Evolutionary conservation across 1,284 basidiomycete species (phyloP).

Genomic region (Sanghuangporus weigelae): DNA sequence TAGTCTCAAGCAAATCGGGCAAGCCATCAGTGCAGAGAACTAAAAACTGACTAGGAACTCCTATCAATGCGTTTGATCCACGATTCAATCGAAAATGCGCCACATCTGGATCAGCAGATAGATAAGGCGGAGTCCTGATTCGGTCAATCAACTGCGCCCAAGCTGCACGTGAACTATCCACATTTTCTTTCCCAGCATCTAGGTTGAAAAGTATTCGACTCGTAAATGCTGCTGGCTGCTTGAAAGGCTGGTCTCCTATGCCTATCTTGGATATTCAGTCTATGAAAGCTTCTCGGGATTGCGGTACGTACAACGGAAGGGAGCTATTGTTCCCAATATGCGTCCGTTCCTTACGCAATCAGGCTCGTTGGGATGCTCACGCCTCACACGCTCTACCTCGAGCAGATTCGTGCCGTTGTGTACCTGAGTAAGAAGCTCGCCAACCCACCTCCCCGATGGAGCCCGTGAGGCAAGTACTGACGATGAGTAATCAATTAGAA

Average conservation of each 20-base stretch:
- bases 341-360: constrained; percentile 24
- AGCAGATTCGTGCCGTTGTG: constrained; percentile 30
- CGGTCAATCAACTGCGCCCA: constrained; percentile 23
- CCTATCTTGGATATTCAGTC: constrained; percentile 23
- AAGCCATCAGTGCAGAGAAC: constrained; percentile 57
- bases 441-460: constrained; percentile 25
- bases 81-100: constrained; percentile 20
- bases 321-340: constrained; percentile 21
- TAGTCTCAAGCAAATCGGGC: constrained; percentile 42
- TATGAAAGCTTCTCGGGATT: background rate
- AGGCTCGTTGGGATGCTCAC: constrained; percentile 31
- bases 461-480: constrained; percentile 27
- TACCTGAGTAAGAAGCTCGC: constrained; percentile 26
- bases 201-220: constrained; percentile 29
- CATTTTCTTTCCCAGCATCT: constrained; percentile 25
- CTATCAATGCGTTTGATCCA: constrained; percentile 10
- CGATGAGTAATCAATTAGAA: constrained; percentile 1
- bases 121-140: constrained; percentile 30
- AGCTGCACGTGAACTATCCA: constrained; percentile 15
- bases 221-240: constrained; percentile 31
- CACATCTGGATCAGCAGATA: constrained; percentile 27
- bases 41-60: constrained; percentile 26
- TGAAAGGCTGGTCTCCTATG: constrained; percentile 33
- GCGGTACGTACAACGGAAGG: constrained; percentile 21
- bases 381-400: constrained; percentile 28